These are phyloP conservation scores for Amanita exitialis DNA, from an alignment of 768 basidiomycete species.

Conservation along the genomic window DNA sequence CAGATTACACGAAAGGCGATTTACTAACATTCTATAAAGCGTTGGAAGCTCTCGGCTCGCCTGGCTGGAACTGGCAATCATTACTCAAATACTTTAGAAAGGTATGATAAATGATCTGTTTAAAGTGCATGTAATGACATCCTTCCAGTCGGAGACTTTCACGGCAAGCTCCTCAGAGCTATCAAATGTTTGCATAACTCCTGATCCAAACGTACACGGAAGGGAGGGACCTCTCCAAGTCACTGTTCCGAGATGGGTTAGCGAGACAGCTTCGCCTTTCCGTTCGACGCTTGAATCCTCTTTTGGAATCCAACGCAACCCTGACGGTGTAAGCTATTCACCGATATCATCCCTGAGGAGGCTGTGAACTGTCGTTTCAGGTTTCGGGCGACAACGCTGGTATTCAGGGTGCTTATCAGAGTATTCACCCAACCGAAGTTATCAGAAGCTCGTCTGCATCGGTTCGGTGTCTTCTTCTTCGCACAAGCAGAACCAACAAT, in stretches of 20 bases:
- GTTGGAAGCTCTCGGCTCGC: conserved; percentile 9
- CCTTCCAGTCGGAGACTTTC: neutral
- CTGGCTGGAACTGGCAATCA: conserved; percentile 12
- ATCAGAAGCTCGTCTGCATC: conserved; percentile 3
- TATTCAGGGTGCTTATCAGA: conserved; percentile 1
- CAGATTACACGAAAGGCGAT: neutral
- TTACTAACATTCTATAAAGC: conserved; percentile 7
- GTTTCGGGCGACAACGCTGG: neutral
- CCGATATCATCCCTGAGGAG: neutral
- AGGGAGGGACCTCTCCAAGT: neutral
- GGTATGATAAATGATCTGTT: too few species aligned
- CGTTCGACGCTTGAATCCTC: conserved; percentile 1
- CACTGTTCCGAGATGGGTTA: conserved; percentile 1
- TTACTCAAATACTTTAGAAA: conserved; percentile 11
- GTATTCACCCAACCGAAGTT: neutral
- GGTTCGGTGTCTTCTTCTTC: neutral
- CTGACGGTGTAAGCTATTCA: neutral
- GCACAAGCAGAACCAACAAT: neutral
- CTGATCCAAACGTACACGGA: neutral
- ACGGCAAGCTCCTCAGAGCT: neutral
- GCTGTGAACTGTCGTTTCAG: neutral
- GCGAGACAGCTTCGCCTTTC: neutral
- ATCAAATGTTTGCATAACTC: neutral
- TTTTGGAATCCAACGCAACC: neutral
- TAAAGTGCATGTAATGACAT: neutral